Base-by-base conservation (phyloP, 2,329 filamentous ascomycete species). In the Plenodomus lindquistii region DNA sequence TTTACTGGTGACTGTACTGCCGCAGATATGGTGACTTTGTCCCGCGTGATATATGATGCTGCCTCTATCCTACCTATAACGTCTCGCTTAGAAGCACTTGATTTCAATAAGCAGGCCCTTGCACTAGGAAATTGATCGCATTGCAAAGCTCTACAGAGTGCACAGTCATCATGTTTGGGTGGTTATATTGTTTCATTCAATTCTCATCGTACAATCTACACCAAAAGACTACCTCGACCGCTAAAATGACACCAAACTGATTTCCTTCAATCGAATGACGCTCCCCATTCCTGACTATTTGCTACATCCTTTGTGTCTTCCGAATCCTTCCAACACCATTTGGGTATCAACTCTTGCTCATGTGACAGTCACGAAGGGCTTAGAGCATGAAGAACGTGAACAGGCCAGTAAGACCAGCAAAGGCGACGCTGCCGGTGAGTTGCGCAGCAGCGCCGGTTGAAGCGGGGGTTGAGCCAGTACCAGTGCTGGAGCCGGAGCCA, bases 321-420 rank as follows among this genome's bases (percentile, higher is more conserved):
- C 2, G n/a, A 4, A 3, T 20, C 16, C 18, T 37, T 18, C 18
- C 35, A 37, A 18, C 35, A 18, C 35, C 35, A 15, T 20, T 19
- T 45, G 50, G 57, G 54, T 57, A 62, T 64, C 46, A 44, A 52
- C 31, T 42, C 22, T 37, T 44, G 46, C 34, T 39, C 16, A 35
- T 45, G 40, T 27, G 27, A 44, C 27, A 15, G 43, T n/a, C 22
- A 38, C 27, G 6, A 31, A 8, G 11, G 11, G 36, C 40, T 62
- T 66, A 69, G 45, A 70, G 54, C 44, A 69, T 51, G 51, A 67
- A 54, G 59, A 65, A 70, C 19, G 65, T 60, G 42, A 68, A 62
- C 37, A 62, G 48, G 46, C 62, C 59, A 13, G 65, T 48, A 22
- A 63, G 50, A 60, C 65, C 65, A 40, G 66, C 57, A 35, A 69